phyloP scores from a whole-genome alignment of 202 grass and related monocot genomes.

The Sporobolus alterniflorus region DNA sequence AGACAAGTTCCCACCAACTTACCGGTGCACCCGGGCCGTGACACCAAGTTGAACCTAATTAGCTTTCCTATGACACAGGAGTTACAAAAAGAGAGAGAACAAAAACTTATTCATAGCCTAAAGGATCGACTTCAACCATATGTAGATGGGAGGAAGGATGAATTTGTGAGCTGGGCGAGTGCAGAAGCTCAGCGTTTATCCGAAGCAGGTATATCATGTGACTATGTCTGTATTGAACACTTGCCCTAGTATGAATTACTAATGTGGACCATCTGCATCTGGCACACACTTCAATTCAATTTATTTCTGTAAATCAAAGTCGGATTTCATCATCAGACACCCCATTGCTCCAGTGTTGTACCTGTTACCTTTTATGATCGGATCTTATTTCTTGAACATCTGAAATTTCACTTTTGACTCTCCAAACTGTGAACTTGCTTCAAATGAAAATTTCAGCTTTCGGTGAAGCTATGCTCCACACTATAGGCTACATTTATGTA shows the following conservation, averaged over 20 bases:
- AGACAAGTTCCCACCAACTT: too few species aligned
- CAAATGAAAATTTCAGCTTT: slow-evolving; percentile 72
- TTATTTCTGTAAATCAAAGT: not conserved
- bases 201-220: slow-evolving; percentile 65
- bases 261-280: not conserved
- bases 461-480: slow-evolving; percentile 96
- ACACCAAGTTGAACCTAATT: slow-evolving; percentile 19
- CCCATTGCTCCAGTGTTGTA: not conserved
- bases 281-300: slow-evolving; percentile 30
- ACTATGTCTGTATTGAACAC: not conserved
- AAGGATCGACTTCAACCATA: slow-evolving; percentile 82
- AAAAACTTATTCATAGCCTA: slow-evolving; percentile 79
- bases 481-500: slow-evolving; percentile 93
- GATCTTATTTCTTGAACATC: not conserved
- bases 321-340: not conserved
- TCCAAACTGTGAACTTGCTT: slow-evolving; percentile 28
- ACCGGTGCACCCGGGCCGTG: too few species aligned
- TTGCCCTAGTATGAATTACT: not conserved
- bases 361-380: not conserved
- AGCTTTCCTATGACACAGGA: slow-evolving; percentile 50
- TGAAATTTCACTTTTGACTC: slow-evolving; percentile 5
- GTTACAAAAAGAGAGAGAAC: slow-evolving; percentile 83
- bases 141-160: slow-evolving; percentile 73
- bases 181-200: slow-evolving; percentile 80
- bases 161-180: slow-evolving; percentile 75